phyloP scores from a whole-genome alignment of 768 basidiomycete genomes.

The Ramaria sp. region DNA sequence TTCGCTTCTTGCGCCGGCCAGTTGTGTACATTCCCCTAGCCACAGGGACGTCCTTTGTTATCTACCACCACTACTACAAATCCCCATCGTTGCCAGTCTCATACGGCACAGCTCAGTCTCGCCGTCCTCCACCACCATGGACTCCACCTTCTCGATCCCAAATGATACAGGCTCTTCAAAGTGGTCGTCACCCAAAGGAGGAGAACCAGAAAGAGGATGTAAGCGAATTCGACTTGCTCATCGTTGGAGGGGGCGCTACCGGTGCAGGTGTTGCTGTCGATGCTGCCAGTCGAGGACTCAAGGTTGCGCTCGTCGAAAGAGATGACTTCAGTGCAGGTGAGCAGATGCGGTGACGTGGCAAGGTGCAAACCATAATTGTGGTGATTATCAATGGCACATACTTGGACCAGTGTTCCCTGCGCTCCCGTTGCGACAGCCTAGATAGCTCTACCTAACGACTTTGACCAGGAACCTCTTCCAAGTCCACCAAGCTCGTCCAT shows the following conservation, averaged over 20 bases:
- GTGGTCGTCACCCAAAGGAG: slow-evolving; percentile 18
- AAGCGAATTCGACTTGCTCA: slow-evolving; percentile 64
- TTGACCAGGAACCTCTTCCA: slow-evolving; percentile 77
- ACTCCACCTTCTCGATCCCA: slow-evolving; percentile 59
- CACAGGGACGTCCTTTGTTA: not conserved
- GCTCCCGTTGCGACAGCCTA: too few species aligned
- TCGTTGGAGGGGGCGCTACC: slow-evolving; percentile 88
- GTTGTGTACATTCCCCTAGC: slow-evolving; percentile 4
- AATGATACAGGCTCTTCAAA: slow-evolving; percentile 49
- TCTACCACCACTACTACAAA: slow-evolving; percentile 61
- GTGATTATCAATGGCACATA: not conserved
- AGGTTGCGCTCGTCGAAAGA: slow-evolving; percentile 86
- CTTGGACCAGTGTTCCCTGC: too few species aligned
- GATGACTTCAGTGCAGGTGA: slow-evolving; percentile 85
- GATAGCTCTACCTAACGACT: not conserved
- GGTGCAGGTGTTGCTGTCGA: slow-evolving; percentile 96
- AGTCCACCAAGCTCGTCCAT: slow-evolving; percentile 97
- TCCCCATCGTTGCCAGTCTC: slow-evolving; percentile 42
- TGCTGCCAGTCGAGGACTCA: slow-evolving; percentile 83
- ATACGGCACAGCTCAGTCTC: slow-evolving; percentile 47
- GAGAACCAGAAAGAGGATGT: slow-evolving; percentile 22
- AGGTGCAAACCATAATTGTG: not conserved
- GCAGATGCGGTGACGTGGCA: slow-evolving; percentile 13
- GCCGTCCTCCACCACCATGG: slow-evolving; percentile 73
- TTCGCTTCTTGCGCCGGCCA: not conserved